These are phyloP conservation scores for Myxozyma nipponensis DNA, from an alignment of 805 yeast genomes.

Conservation along the genomic window DNA sequence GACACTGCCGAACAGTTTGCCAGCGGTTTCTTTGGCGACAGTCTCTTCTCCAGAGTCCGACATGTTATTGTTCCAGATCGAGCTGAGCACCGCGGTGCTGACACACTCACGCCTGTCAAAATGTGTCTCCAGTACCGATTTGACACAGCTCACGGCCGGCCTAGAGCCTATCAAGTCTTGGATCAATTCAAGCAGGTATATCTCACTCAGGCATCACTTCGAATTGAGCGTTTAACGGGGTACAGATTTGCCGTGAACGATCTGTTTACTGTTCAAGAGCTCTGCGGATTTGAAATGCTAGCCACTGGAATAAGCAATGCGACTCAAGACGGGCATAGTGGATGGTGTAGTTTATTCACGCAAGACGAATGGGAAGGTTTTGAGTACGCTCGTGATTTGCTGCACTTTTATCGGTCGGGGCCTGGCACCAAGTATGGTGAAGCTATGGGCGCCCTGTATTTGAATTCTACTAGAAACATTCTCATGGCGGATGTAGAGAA, in stretches of 20 bases:
- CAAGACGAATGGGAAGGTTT: slow-evolving; percentile 22
- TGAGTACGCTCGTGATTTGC: slow-evolving; percentile 25
- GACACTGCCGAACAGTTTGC: slow-evolving; percentile 24
- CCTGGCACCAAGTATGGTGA: slow-evolving; percentile 31
- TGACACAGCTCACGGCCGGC: slow-evolving; percentile 14
- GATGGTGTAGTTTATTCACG: slow-evolving; percentile 22
- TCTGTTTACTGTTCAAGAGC: slow-evolving; percentile 26
- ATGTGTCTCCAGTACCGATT: slow-evolving; percentile 15
- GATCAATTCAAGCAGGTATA: slow-evolving; percentile 7
- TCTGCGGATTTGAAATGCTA: slow-evolving; percentile 26
- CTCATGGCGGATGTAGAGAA: slow-evolving; percentile 41
- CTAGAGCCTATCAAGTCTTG: background rate
- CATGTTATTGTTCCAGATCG: slow-evolving; percentile 21
- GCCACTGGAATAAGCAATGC: slow-evolving; percentile 9
- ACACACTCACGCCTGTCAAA: slow-evolving; percentile 27
- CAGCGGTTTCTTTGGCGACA: slow-evolving; percentile 19
- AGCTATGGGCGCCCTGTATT: slow-evolving; percentile 45
- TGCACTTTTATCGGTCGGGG: slow-evolving; percentile 30
- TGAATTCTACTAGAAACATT: slow-evolving; percentile 48
- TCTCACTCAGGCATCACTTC: slow-evolving; percentile 8
- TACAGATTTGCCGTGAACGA: slow-evolving; percentile 12
- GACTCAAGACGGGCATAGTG: background rate
- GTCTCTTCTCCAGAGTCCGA: background rate
- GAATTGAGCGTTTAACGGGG: slow-evolving; percentile 3
- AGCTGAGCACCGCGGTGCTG: slow-evolving; percentile 20